Evolutionary conservation across 176 grass and related monocot species (phyloP).

Genomic region (Neostapfia colusana): DNA sequence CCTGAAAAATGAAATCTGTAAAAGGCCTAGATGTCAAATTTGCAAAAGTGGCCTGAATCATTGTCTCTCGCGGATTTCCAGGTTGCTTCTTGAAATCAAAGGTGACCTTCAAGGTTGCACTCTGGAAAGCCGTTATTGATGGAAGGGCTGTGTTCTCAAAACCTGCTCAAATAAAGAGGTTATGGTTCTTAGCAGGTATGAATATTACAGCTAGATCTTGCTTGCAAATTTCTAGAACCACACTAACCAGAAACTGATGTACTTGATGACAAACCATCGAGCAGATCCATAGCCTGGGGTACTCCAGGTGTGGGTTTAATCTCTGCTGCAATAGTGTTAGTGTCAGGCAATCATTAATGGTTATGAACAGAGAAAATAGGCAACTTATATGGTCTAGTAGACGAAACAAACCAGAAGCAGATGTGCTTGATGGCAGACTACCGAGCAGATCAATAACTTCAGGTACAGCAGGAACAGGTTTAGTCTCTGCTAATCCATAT

Average conservation of each 20-base stretch:
- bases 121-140: slow-evolving; percentile 88
- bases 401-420: slow-evolving; percentile 57
- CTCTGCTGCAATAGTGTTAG: slow-evolving; percentile 37
- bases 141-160: slow-evolving; percentile 40
- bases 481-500: slow-evolving; percentile 41
- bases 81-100: slow-evolving; percentile 70
- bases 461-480: slow-evolving; percentile 51
- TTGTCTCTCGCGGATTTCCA: slow-evolving; percentile 71
- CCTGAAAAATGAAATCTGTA: slow-evolving; percentile 91
- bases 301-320: slow-evolving; percentile 40
- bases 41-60: slow-evolving; percentile 79
- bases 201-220: not conserved
- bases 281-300: slow-evolving; percentile 65
- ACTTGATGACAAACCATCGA: slow-evolving; percentile 69
- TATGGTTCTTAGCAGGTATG: slow-evolving; percentile 7
- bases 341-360: slow-evolving; percentile 29
- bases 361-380: slow-evolving; percentile 31
- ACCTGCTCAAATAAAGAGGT: slow-evolving; percentile 55
- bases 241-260: slow-evolving; percentile 64
- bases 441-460: slow-evolving; percentile 73
- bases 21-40: slow-evolving; percentile 76
- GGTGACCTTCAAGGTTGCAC: slow-evolving; percentile 71
- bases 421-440: slow-evolving; percentile 65
- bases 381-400: slow-evolving; percentile 4
- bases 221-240: slow-evolving; percentile 29